These are phyloP conservation scores for Pyronema domesticum DNA, from an alignment of 495 filamentous ascomycete species.

Conservation along the genomic window DNA sequence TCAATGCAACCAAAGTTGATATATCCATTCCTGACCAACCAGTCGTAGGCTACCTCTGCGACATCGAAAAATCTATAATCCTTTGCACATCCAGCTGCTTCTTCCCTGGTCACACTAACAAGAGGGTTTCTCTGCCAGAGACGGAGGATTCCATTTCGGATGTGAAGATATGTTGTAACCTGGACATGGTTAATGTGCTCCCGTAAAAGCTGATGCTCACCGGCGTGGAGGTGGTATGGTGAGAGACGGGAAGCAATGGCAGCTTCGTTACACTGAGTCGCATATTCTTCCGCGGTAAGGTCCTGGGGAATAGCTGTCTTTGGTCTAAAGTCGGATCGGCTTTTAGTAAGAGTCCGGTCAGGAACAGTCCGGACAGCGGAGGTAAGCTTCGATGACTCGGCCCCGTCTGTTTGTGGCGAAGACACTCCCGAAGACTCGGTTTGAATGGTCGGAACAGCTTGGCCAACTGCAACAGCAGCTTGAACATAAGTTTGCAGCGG, in stretches of 20 bases:
- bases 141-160: constrained; percentile 83
- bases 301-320: constrained; percentile 67
- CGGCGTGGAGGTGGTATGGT: constrained; percentile 71
- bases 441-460: neutral
- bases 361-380: constrained; percentile 22
- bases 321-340: constrained; percentile 37
- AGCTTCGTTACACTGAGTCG: constrained; percentile 69
- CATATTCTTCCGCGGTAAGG: constrained; percentile 54
- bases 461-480: neutral
- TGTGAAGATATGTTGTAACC: constrained; percentile 91
- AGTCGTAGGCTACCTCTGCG: constrained; percentile 77
- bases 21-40: constrained; percentile 77
- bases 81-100: constrained; percentile 82
- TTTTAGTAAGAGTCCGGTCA: constrained; percentile 22
- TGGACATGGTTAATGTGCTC: constrained; percentile 71
- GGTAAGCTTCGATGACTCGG: neutral
- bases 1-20: constrained; percentile 94
- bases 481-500: constrained; percentile 5
- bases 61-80: constrained; percentile 81
- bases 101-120: constrained; percentile 66
- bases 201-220: constrained; percentile 64
- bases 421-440: constrained; percentile 22
- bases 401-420: constrained; percentile 9
- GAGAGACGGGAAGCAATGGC: constrained; percentile 79
- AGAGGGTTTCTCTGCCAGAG: constrained; percentile 84